Conservation (phyloP, 2,329 filamentous ascomycete species). For the Leptographium galeiforme region DNA sequence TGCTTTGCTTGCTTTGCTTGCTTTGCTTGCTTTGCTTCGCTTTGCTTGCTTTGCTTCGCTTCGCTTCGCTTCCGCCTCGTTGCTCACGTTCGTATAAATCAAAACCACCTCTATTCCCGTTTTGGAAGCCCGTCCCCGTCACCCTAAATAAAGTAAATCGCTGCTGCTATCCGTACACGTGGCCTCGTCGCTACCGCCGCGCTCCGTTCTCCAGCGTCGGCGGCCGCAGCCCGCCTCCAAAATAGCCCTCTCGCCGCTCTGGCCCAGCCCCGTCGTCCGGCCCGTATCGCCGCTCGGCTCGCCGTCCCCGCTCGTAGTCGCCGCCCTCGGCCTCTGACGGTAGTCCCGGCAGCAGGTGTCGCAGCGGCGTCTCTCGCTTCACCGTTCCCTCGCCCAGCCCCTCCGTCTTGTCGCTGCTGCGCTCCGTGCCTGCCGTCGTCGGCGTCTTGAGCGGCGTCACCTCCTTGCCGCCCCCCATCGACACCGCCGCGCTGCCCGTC, state of each 20-base stretch:
- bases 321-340: neutral
- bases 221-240: neutral
- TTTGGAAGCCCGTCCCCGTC: neutral
- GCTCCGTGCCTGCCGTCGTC: slow-evolving; percentile 14
- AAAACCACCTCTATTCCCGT: neutral
- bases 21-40: no score
- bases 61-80: no score
- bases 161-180: neutral
- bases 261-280: neutral
- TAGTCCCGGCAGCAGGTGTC: neutral
- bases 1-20: neutral
- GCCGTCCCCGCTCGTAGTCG: neutral
- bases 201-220: neutral
- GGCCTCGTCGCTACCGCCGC: neutral
- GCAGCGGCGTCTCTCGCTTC: neutral
- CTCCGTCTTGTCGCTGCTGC: neutral
- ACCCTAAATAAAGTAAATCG: neutral
- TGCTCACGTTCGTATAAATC: no score
- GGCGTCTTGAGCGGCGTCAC: slow-evolving; percentile 13
- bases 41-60: no score
- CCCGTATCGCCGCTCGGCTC: neutral
- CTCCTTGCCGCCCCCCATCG: slow-evolving; percentile 9
- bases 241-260: neutral
- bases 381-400: neutral
- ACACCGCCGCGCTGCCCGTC: neutral